phyloP scores from a whole-genome alignment of 2,329 filamentous ascomycete species.

The Xylaria sp. region DNA sequence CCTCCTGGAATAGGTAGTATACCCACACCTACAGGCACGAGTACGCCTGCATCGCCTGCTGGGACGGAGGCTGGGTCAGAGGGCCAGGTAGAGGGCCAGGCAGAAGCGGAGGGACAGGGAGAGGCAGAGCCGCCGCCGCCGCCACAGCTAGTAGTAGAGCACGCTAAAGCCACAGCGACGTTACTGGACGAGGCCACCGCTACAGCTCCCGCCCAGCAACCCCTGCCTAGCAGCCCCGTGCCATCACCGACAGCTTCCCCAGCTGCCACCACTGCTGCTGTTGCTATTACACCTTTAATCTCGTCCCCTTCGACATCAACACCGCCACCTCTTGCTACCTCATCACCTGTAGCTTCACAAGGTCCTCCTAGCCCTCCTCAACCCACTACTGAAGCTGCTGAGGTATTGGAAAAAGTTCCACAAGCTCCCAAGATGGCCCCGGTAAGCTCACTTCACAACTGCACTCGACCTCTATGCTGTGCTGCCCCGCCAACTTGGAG shows the following conservation, averaged over 20 bases:
- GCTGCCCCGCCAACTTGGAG: constrained; percentile 29
- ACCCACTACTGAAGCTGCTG: constrained; percentile 44
- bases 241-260: constrained; percentile 46
- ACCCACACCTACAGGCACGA: constrained; percentile 33
- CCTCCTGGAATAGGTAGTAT: constrained; percentile 32
- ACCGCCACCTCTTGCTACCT: constrained; percentile 46
- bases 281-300: constrained; percentile 42
- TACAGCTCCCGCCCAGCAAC: constrained; percentile 45
- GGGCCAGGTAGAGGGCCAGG: no score
- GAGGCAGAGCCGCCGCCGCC: background rate
- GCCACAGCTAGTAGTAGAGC: constrained; percentile 6
- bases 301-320: constrained; percentile 43
- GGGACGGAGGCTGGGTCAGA: background rate
- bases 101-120: background rate
- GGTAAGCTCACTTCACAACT: constrained; percentile 57
- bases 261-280: constrained; percentile 32
- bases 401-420: constrained; percentile 42
- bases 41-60: constrained; percentile 44
- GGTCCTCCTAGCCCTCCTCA: constrained; percentile 47
- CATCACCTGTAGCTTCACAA: constrained; percentile 50
- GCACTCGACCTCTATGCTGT: constrained; percentile 29
- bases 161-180: constrained; percentile 31
- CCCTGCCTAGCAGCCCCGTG: constrained; percentile 48
- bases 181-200: constrained; percentile 25
- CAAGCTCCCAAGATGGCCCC: constrained; percentile 64